Evolutionary conservation across 345 rosid species (phyloP).

Genomic region (Mangifera indica): DNA sequence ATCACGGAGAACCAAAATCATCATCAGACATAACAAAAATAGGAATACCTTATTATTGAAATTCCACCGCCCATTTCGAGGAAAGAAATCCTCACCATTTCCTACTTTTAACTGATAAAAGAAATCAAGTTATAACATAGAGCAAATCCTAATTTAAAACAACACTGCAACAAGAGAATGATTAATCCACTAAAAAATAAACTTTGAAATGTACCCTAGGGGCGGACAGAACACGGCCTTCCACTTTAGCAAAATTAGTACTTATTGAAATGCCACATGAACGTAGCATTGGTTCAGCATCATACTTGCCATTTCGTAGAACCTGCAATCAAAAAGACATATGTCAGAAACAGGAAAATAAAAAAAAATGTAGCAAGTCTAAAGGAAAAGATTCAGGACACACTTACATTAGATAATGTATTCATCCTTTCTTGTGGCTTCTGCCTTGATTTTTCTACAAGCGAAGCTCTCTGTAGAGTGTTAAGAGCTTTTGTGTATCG

Average conservation of each 20-base stretch:
- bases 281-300: slow-evolving; percentile 60
- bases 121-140: background rate
- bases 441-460: slow-evolving; percentile 92
- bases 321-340: slow-evolving; percentile 43
- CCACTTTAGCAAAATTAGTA: slow-evolving; percentile 63
- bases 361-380: slow-evolving; percentile 1
- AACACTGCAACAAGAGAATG: background rate
- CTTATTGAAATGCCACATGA: slow-evolving; percentile 69
- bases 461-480: slow-evolving; percentile 64
- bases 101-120: slow-evolving; percentile 74
- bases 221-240: slow-evolving; percentile 74
- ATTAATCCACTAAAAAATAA: too few species aligned
- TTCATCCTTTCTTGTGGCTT: slow-evolving; percentile 91
- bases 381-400: background rate
- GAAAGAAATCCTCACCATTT: slow-evolving; percentile 70
- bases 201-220: slow-evolving; percentile 50
- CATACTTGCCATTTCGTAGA: slow-evolving; percentile 65
- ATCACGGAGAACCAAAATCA: slow-evolving; percentile 3
- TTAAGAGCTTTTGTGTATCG: slow-evolving; percentile 85
- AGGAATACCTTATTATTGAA: slow-evolving; percentile 71
- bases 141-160: background rate
- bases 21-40: background rate
- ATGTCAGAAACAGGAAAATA: background rate
- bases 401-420: slow-evolving; percentile 56
- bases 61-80: slow-evolving; percentile 91